phyloP scores from a whole-genome alignment of 2,329 filamentous ascomycete species.

The Aspergillus amoenus region DNA sequence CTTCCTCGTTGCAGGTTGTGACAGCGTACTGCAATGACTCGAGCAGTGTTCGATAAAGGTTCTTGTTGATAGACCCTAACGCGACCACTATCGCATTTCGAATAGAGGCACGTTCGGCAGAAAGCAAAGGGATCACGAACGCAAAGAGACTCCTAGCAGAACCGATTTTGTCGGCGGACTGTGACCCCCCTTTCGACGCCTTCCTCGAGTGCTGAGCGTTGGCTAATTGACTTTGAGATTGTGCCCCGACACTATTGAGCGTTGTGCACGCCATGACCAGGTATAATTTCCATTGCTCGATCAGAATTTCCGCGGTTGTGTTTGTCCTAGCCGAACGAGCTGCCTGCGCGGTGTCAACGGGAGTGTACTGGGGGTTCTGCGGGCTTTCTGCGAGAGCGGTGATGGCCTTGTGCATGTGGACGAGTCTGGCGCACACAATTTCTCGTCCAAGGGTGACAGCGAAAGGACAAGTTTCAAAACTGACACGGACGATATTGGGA shows the following conservation, averaged over 20 bases:
- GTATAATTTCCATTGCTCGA: conserved; percentile 98
- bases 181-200: conserved; percentile 63
- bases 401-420: conserved; percentile 90
- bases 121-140: conserved; percentile 83
- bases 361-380: conserved; percentile 49
- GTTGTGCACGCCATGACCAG: conserved; percentile 97
- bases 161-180: conserved; percentile 74
- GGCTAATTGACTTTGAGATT: conserved; percentile 58
- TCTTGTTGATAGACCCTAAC: conserved; percentile 90
- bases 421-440: conserved; percentile 84
- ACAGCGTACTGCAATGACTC: conserved; percentile 89
- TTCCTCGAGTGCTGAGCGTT: conserved; percentile 77
- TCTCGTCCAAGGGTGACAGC: conserved; percentile 88
- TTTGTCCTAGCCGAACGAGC: conserved; percentile 51
- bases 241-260: conserved; percentile 74
- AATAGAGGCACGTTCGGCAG: conserved; percentile 75
- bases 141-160: conserved; percentile 89
- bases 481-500: conserved; percentile 87
- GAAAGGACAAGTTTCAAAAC: conserved; percentile 86
- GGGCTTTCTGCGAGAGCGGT: conserved; percentile 73
- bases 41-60: conserved; percentile 85
- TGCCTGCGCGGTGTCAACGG: conserved; percentile 35
- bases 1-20: conserved; percentile 81
- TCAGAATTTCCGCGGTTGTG: conserved; percentile 77
- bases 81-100: conserved; percentile 87